Evolutionary conservation across 2,329 filamentous ascomycete species (phyloP), one percentile per base, ranked within the genome.

Genomic region (Aspergillus caelatus): DNA sequence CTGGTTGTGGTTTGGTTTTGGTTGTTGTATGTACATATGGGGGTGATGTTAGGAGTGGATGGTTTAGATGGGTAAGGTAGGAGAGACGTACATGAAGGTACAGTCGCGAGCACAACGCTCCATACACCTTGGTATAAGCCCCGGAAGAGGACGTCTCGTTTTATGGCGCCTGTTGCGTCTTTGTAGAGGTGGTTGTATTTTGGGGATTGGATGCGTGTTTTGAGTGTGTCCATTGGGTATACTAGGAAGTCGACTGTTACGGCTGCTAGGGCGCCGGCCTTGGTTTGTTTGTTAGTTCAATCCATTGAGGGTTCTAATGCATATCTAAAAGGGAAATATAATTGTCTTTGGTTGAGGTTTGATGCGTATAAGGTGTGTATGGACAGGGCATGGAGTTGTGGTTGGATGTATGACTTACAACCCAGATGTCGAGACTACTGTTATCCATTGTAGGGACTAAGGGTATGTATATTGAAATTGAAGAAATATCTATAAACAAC

Each of bases 41-140:
- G 28, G 48, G 48, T 32, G 48, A 8, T 7, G n/a, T n/a, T n/a
- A 19, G 4, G 39, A 19, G 3, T 26, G 26, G 26, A 26, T 26
- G 26, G 26, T 3, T 2, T 34, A 11, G 11, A 34, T 34, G 3
- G 30, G 32, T 56, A 23, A 36, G 16, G 46, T 36, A 30, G 21
- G n/a, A 58, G 23, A 41, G 43, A 52, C 69, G 65, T 76, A 92
- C 90, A 92, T 61, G 91, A 91, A n/a, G 94, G 93, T n/a, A 97
- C 81, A 0, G 93, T 97, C 12, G 92, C 91, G 34, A 97, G 79
- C 11, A 97, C 88, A 26, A 96, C 90, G 71, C 91, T 94, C 61
- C 92, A 92, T 23, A 97, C 84, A 23, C 93, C 93, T 77, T 97
- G 93, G 71, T 97, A 97, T 8, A 97, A 79, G 0, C 93, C 93